phyloP scores from a whole-genome alignment of 306 rosid genomes.

The Canavalia ensiformis region DNA sequence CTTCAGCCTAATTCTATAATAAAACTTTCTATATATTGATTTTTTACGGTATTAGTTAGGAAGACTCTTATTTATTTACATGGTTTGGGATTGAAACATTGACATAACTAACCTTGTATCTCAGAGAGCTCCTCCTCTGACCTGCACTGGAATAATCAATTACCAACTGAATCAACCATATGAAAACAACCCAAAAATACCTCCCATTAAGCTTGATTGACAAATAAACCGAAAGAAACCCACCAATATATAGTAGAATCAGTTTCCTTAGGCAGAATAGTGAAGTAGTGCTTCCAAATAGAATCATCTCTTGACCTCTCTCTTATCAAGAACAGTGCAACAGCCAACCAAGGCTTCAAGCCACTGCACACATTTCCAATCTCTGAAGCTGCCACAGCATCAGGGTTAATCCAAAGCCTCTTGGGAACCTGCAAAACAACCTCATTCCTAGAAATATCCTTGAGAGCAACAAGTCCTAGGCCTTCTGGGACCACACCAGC shows the following conservation, averaged over 20 bases:
- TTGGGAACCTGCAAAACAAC: slow-evolving; percentile 94
- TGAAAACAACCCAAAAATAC: neutral
- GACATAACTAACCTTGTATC: slow-evolving; percentile 75
- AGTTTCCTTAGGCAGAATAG: slow-evolving; percentile 74
- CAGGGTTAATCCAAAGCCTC: slow-evolving; percentile 95
- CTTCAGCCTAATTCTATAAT: too few species aligned
- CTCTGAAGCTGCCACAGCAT: slow-evolving; percentile 85
- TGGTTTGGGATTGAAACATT: slow-evolving; percentile 32
- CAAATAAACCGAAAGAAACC: slow-evolving; percentile 52
- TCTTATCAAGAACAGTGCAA: slow-evolving; percentile 77
- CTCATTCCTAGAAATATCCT: slow-evolving; percentile 74
- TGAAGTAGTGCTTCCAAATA: slow-evolving; percentile 76
- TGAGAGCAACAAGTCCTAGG: slow-evolving; percentile 74
- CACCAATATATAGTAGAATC: slow-evolving; percentile 94
- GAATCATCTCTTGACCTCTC: slow-evolving; percentile 75
- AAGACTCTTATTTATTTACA: neutral
- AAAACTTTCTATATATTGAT: too few species aligned
- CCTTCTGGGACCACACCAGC: slow-evolving; percentile 84
- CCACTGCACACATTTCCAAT: slow-evolving; percentile 79
- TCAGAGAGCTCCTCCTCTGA: slow-evolving; percentile 97
- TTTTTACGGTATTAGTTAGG: too few species aligned
- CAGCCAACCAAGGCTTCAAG: slow-evolving; percentile 89
- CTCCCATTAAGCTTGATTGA: neutral
- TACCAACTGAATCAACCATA: slow-evolving; percentile 68
- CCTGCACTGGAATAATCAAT: slow-evolving; percentile 95